These are phyloP conservation scores for Conringia planisiliqua DNA, from an alignment of 345 rosid genomes.

Conservation along the genomic window DNA sequence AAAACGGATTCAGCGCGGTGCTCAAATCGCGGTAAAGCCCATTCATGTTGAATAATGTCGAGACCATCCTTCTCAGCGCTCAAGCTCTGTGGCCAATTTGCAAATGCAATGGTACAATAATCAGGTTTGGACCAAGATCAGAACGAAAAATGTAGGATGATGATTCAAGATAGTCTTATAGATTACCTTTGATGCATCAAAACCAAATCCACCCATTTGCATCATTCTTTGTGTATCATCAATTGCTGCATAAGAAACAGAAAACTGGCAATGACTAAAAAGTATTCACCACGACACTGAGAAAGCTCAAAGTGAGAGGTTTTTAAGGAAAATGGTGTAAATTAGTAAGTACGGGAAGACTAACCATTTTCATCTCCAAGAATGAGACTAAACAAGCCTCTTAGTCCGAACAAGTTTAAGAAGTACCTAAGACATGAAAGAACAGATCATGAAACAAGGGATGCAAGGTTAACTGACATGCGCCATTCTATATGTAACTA, in stretches of 20 bases:
- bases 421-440: constrained; percentile 62
- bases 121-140: constrained; percentile 5
- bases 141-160: background rate
- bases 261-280: background rate
- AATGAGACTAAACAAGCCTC: constrained; percentile 94
- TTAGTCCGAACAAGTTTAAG: constrained; percentile 91
- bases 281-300: background rate
- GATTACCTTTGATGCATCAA: constrained; percentile 78
- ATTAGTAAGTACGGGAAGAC: constrained; percentile 13
- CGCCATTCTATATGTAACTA: background rate
- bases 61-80: constrained; percentile 78
- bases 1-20: constrained; percentile 78
- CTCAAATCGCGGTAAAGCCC: constrained; percentile 80
- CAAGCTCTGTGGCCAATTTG: constrained; percentile 54
- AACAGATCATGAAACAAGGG: constrained; percentile 12
- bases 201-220: constrained; percentile 99
- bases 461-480: background rate
- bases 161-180: background rate
- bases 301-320: background rate
- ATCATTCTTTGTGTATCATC: constrained; percentile 95
- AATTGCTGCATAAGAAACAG: constrained; percentile 51
- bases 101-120: constrained; percentile 5
- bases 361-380: constrained; percentile 98
- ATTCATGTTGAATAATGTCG: constrained; percentile 67
- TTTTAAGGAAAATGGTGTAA: background rate